Base-by-base conservation (phyloP, 768 basidiomycete species). In the Rubroboletus satanas region DNA sequence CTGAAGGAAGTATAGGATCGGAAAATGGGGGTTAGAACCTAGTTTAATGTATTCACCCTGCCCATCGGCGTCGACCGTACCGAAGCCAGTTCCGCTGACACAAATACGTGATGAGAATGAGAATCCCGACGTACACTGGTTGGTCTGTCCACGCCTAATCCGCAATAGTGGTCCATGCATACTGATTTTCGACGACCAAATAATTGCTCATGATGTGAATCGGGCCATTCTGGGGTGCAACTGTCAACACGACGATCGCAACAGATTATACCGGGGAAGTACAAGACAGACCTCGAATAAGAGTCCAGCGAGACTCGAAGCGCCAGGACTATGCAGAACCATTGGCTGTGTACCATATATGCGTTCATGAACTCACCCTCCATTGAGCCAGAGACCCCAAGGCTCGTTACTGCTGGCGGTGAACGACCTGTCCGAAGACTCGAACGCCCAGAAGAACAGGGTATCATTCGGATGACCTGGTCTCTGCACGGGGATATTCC, bases 341-440 rank as follows among this genome's bases (percentile, higher is more conserved):
- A 14, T 58, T 4, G 46, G 37, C 15, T 18, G 8, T 12, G 41
- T 17, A 33, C 3, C 14, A 28, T 38, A 8, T 17, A n/a, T 32
- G 17, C 5, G 41, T 12, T 5, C 18, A 8, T 23, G 11, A 12
- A 58, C 80, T 44, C 61, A 83, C 83, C 84, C 85, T 68, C 85
- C 87, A 57, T 85, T 86, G 15, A 88, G 69, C 85, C 85, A 88
- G 37, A 88, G 82, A 7, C 78, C 79, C 87, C 87, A 88, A 9
- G 87, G 86, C 21, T 82, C 76, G 9, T 55, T 60, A 18, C 64
- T 62, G 35, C 58, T 49, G 52, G 64, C 69, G 5, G 81, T 85
- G 36, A 88, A 70, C 9, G 85, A 85, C 0, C 83, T 82, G 4
- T 72, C 62, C 0, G 71, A 67, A 44, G 79, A 80, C 59, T 87